Base-by-base conservation (phyloP, 441 rosid species). In the Melastoma candidum region DNA sequence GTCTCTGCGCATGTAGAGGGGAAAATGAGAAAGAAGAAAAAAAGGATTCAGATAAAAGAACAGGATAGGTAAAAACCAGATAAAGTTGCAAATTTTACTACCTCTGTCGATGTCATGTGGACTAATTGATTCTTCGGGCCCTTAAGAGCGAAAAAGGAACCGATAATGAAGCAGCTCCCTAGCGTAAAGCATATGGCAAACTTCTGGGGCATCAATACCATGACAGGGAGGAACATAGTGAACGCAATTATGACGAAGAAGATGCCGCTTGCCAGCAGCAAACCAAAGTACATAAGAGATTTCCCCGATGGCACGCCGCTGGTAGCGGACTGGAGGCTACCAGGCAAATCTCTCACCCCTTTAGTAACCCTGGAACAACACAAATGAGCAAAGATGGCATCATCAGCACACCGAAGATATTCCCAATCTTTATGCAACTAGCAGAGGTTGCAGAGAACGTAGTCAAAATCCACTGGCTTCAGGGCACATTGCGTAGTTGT, bases 171-270 rank as follows among this genome's bases (percentile, higher is more conserved):
- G 61, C 77, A 72, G 65, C 92, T 80, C 54, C 92, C 92, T 25
- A 84, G 63, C 47, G 87, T 84, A 66, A 84, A 84, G 75, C 83
- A 81, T 53, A 81, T 75, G 11, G 87, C 83, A 59, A 84, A 84
- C 54, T 84, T 84, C 83, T 84, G 92, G 13, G 92, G 87, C 87
- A 84, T 74, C 56, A 84, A 53, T 43, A 81, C 92, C 83, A 84
- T 84, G 70, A 84, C 72, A 0, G 92, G 92, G 48, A 84, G 92
- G 63, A 84, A 84, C 87, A 84, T 78, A 54, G 85, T 78, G 63
- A 84, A 84, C 57, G 85, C 83, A 3, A 84, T 72, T 69, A 84
- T 77, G 56, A 84, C 61, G 54, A 81, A 84, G 77, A 81, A 84
- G 14, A 79, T 73, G 26, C 92, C 92, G 22, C 77, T 69, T 2